Evolutionary conservation across 331 rosid species (phyloP), one percentile per base, ranked within the genome.

Genomic region (Phaseolus coccineus): DNA sequence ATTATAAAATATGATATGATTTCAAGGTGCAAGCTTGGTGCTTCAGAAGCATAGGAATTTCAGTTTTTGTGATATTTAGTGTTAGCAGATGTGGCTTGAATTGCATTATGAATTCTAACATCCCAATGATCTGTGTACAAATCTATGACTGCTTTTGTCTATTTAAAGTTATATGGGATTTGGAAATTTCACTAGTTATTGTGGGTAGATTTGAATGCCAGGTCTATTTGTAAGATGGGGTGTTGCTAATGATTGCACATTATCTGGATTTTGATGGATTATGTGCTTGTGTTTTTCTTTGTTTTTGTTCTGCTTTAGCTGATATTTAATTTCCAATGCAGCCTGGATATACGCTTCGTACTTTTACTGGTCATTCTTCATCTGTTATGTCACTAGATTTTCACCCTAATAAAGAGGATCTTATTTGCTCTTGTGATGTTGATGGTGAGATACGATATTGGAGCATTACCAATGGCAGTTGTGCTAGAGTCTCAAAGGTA

Each of bases 391-490:
- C 98, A 31, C 85, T 95, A 63, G 98, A 95, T 87, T 92, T 95
- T 91, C 98, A 92, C 88, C 98, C 98, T 15, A 92, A 88, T 75
- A 92, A 91, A 78, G 97, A 95, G 0, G 97, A 95, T 53, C 91
- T 95, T 73, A 86, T 95, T 73, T 88, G 97, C 87, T 95, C 98
- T 51, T 93, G 98, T 79, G 98, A 95, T 57, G 79, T 86, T 16
- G 97, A 95, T 28, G 97, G 97, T 27, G 96, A 92, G 90, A 91
- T 94, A 84, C 94, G 98, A 35, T 95, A 88, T 82, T 95, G 98
- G 98, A 95, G 95, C 81, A 91, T 95, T 33, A 91, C 84, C 82
- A 91, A 90, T 16, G 97, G 98, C 48, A 92, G 84, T 85, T 95
- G 89, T 77, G 55, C 88, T 35, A 71, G 85, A 62, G 93, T 90